These are phyloP conservation scores for Irpex rosettiformis DNA, from an alignment of 1,284 basidiomycete species.

Conservation along the genomic window DNA sequence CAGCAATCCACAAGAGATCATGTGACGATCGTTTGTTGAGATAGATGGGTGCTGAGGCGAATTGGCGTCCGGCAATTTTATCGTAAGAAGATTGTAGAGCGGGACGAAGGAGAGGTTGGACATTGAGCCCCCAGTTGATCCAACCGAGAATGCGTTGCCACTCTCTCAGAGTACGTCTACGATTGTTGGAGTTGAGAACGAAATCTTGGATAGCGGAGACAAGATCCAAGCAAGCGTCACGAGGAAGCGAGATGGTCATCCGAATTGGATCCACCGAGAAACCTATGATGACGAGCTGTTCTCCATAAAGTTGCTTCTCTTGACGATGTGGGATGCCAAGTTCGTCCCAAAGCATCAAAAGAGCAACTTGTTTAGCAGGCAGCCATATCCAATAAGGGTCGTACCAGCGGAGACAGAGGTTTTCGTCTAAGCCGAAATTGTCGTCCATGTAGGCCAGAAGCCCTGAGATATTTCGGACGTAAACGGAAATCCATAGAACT, in stretches of 20 bases:
- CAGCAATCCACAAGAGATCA: slow-evolving; percentile 32
- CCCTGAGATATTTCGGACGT: slow-evolving; percentile 18
- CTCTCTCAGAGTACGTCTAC: slow-evolving; percentile 19
- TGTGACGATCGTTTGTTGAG: slow-evolving; percentile 26
- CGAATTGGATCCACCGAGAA: slow-evolving; percentile 31
- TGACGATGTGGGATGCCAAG: slow-evolving; percentile 36
- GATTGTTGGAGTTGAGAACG: slow-evolving; percentile 3
- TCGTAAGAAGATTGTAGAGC: slow-evolving; percentile 30
- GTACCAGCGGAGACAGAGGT: slow-evolving; percentile 23
- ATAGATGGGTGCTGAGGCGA: slow-evolving; percentile 18
- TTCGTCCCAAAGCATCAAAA: slow-evolving; percentile 37
- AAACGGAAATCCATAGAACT: slow-evolving; percentile 32
- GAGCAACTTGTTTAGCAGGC: slow-evolving; percentile 29
- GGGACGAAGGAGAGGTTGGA: slow-evolving; percentile 32
- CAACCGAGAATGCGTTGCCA: slow-evolving; percentile 32
- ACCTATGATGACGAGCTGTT: slow-evolving; percentile 32
- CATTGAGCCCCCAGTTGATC: slow-evolving; percentile 40
- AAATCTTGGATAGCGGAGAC: not conserved
- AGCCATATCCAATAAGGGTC: slow-evolving; percentile 27
- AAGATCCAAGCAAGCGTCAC: not conserved
- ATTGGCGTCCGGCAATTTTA: slow-evolving; percentile 30
- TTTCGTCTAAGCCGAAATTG: slow-evolving; percentile 26
- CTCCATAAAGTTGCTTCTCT: slow-evolving; percentile 35
- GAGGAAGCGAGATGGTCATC: slow-evolving; percentile 29
- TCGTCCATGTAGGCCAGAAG: slow-evolving; percentile 36